Conservation (phyloP, 345 rosid genomes). For the Excoecaria agallocha region DNA sequence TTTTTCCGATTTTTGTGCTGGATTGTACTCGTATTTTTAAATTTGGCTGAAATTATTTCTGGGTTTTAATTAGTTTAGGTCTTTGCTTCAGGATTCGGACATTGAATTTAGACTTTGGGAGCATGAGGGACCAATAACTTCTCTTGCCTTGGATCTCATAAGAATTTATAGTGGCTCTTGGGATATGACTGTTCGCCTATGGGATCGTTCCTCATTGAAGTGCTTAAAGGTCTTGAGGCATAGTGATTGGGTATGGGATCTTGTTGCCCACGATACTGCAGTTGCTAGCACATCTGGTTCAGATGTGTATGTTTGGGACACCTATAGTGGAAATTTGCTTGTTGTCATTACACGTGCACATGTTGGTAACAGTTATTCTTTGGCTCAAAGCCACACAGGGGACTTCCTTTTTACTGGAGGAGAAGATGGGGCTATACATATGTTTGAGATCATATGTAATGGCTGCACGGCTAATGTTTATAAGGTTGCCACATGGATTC, state of each 20-base stretch:
- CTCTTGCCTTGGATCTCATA: slow-evolving; percentile 62
- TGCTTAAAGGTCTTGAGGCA: slow-evolving; percentile 72
- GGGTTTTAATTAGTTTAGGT: slow-evolving; percentile 9
- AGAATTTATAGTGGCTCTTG: slow-evolving; percentile 84
- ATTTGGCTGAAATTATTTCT: slow-evolving; percentile 3
- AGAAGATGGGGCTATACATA: slow-evolving; percentile 86
- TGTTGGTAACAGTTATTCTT: slow-evolving; percentile 56
- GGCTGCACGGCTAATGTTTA: slow-evolving; percentile 20
- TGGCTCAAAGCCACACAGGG: slow-evolving; percentile 81
- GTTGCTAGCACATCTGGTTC: slow-evolving; percentile 68
- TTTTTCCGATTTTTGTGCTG: background rate
- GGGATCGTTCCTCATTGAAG: slow-evolving; percentile 73
- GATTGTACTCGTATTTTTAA: background rate
- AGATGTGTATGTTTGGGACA: slow-evolving; percentile 81
- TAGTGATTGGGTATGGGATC: slow-evolving; percentile 87
- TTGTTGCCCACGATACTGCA: slow-evolving; percentile 67
- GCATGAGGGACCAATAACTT: slow-evolving; percentile 84
- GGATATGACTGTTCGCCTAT: slow-evolving; percentile 91
- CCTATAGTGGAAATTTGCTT: slow-evolving; percentile 45
- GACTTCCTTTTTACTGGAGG: slow-evolving; percentile 87
- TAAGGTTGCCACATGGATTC: slow-evolving; percentile 74
- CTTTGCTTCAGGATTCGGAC: slow-evolving; percentile 29
- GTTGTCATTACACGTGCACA: slow-evolving; percentile 58
- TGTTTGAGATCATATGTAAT: slow-evolving; percentile 60
- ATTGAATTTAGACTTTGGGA: slow-evolving; percentile 74